A percentile compares a stretch with the other conserved stretches of the same genome.
These are phyloP conservation scores for Phenoliferia sp. DNA, from an alignment of 1,284 basidiomycete species.

Conservation along the genomic window DNA sequence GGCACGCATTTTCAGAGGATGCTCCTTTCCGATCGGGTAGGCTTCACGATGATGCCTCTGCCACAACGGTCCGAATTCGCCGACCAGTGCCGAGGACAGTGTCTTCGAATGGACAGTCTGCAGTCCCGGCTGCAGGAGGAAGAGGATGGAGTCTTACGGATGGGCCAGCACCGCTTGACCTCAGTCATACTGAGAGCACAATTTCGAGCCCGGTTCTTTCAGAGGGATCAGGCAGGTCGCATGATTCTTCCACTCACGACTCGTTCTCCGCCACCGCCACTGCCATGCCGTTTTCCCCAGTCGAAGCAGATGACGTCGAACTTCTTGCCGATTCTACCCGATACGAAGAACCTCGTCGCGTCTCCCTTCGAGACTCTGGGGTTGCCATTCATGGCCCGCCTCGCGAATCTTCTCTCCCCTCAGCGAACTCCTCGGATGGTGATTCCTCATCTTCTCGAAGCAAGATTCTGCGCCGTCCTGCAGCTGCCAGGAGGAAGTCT, in stretches of 20 bases:
- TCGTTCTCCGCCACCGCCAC: not conserved
- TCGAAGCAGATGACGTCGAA: not conserved
- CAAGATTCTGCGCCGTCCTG: not conserved
- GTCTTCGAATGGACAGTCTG: not conserved
- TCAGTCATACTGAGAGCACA: not conserved
- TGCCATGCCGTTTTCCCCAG: not conserved
- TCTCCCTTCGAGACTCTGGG: not conserved
- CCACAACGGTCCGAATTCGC: not conserved
- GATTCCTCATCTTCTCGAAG: not conserved
- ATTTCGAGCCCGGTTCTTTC: too few species aligned
- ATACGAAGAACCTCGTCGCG: not conserved
- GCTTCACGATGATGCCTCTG: not conserved
- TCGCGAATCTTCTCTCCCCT: slow-evolving; percentile 4
- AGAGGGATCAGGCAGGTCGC: too few species aligned
- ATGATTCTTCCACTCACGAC: not conserved
- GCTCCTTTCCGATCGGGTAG: slow-evolving; percentile 4
- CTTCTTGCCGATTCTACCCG: not conserved
- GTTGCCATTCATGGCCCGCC: not conserved
- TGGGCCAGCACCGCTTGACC: slow-evolving; percentile 1
- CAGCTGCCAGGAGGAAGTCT: not conserved
- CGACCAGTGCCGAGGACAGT: not conserved
- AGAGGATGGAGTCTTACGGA: slow-evolving; percentile 22
- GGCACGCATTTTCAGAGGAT: slow-evolving; percentile 6
- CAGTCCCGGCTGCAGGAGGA: not conserved
- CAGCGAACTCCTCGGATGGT: not conserved